Percentiles rank a stretch among this genome's conserved stretches.
Conservation (phyloP, 2,329 filamentous ascomycete species). For the Cladosporium sp. region DNA sequence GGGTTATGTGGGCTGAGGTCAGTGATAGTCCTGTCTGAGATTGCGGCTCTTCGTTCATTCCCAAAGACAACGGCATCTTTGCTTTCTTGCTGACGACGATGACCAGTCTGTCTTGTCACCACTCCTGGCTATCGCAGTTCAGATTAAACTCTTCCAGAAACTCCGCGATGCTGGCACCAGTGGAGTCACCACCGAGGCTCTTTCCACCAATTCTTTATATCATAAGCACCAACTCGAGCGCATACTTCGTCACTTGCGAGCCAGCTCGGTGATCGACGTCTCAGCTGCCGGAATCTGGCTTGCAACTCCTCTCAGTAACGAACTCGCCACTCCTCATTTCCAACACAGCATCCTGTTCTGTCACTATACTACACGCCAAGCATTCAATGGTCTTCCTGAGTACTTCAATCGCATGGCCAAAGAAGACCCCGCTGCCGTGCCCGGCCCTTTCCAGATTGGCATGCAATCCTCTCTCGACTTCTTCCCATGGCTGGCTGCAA, state of each 20-base stretch:
- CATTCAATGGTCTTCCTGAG: constrained; percentile 1
- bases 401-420: not conserved
- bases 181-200: not conserved
- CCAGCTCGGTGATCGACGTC: not conserved
- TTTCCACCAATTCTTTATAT: not conserved
- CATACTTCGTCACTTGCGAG: not conserved
- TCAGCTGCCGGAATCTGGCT: not conserved
- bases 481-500: not conserved
- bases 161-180: not conserved
- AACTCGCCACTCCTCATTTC: not conserved
- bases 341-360: constrained; percentile 1
- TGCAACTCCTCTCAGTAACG: not conserved
- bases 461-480: not conserved
- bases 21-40: not conserved
- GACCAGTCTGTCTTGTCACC: not conserved
- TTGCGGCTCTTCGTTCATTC: too few relatives aligned
- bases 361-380: constrained; percentile 1
- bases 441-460: not conserved
- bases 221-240: constrained; percentile 1
- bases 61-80: too few relatives aligned
- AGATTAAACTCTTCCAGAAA: not conserved
- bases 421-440: not conserved
- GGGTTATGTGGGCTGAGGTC: constrained; percentile 3
- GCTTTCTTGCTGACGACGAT: not conserved
- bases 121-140: not conserved